phyloP scores from a whole-genome alignment of 306 rosid genomes.

The Fagus crenata region DNA sequence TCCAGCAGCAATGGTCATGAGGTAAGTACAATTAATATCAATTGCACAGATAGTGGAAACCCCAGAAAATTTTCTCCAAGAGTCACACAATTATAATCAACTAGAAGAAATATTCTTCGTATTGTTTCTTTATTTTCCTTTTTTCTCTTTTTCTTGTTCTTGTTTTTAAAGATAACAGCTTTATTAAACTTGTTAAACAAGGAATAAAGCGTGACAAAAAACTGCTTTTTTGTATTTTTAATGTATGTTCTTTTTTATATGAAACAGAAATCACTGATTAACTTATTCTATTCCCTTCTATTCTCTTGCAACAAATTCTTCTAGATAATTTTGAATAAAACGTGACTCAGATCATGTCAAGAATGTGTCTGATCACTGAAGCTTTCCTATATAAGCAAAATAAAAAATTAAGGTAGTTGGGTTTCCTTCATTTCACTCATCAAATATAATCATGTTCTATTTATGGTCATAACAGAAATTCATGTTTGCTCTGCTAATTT shows the following conservation, averaged over 20 bases:
- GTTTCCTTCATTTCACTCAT: slow-evolving; percentile 10
- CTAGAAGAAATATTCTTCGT: background rate
- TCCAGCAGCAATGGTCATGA: slow-evolving; percentile 90
- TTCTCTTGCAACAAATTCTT: background rate
- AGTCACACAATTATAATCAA: background rate
- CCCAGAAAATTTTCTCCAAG: slow-evolving; percentile 14
- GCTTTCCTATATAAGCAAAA: background rate
- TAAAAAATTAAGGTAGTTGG: slow-evolving; percentile 16
- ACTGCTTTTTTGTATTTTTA: slow-evolving; percentile 8
- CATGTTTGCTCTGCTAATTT: slow-evolving; percentile 31
- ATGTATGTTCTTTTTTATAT: slow-evolving; percentile 8
- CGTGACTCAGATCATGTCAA: background rate
- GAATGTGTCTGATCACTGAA: background rate
- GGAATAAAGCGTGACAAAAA: slow-evolving; percentile 16
- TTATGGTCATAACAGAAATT: slow-evolving; percentile 35
- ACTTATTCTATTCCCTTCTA: background rate
- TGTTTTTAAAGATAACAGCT: slow-evolving; percentile 13
- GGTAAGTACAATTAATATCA: slow-evolving; percentile 45
- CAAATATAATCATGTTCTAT: slow-evolving; percentile 26
- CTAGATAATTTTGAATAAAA: background rate
- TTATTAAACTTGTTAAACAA: slow-evolving; percentile 6
- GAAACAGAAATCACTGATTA: slow-evolving; percentile 17
- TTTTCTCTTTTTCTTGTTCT: background rate
- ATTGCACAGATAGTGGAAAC: slow-evolving; percentile 5
- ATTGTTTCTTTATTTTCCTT: background rate